Evolutionary conservation across 2,329 filamentous ascomycete species (phyloP).

Genomic region (Xylariaceae sp.): DNA sequence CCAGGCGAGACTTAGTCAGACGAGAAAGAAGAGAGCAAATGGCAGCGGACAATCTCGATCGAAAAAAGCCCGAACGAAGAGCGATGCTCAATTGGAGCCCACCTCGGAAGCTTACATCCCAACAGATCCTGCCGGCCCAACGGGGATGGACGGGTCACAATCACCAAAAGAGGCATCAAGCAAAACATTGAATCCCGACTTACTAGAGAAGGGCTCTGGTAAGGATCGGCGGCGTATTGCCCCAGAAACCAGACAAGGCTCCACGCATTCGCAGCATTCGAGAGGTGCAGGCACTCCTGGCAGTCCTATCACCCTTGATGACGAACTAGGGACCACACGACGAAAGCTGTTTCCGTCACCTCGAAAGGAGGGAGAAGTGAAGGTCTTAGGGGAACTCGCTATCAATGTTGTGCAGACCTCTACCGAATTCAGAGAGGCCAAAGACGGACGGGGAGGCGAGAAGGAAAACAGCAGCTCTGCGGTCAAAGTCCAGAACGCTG

Average conservation of each 20-base stretch:
- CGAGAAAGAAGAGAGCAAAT: constrained; percentile 44
- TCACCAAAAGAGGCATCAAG: constrained; percentile 20
- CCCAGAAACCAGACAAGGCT: constrained; percentile 29
- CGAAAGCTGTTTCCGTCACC: constrained; percentile 76
- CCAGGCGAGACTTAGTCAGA: constrained; percentile 46
- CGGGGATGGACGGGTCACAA: constrained; percentile 30
- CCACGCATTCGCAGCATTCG: constrained; percentile 45
- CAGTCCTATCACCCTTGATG: constrained; percentile 52
- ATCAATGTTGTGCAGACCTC: constrained; percentile 47
- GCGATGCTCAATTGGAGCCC: constrained; percentile 38
- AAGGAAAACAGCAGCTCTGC: constrained; percentile 41
- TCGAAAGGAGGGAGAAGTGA: constrained; percentile 58
- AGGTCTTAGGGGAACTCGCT: constrained; percentile 55
- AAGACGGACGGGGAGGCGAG: constrained; percentile 26
- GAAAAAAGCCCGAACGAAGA: constrained; percentile 48
- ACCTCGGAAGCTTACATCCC: constrained; percentile 52
- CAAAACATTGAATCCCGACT: constrained; percentile 9
- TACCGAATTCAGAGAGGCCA: constrained; percentile 32
- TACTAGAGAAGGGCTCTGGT: constrained; percentile 25
- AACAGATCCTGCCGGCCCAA: constrained; percentile 48
- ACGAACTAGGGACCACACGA: constrained; percentile 55
- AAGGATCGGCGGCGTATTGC: constrained; percentile 10
- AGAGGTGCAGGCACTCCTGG: constrained; percentile 50
- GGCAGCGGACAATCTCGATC: constrained; percentile 36
- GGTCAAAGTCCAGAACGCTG: constrained; percentile 29